A percentile compares a stretch with the other conserved stretches of the same genome.
Conservation (phyloP, 345 rosid species). For the Isatis tinctoria region DNA sequence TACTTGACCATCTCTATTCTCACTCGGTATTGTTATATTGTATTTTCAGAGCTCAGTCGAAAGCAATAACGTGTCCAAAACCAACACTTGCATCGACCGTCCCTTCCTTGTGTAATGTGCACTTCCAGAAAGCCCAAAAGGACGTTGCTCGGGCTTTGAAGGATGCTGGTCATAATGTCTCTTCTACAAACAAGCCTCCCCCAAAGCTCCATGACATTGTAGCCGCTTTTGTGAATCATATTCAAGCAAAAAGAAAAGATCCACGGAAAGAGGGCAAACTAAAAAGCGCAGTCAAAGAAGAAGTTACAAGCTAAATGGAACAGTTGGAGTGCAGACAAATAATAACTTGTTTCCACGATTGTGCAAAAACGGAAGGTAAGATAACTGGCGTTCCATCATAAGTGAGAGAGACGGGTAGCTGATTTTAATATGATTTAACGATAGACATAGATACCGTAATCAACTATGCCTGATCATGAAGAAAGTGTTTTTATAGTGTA, state of each 20-base stretch:
- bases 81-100: constrained; percentile 60
- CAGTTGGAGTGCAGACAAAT: background rate
- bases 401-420: background rate
- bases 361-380: constrained; percentile 15
- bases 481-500: background rate
- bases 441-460: background rate
- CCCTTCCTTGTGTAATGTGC: constrained; percentile 58
- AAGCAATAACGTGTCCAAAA: constrained; percentile 72
- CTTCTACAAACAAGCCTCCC: constrained; percentile 57
- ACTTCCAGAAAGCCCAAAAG: constrained; percentile 72
- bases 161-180: constrained; percentile 65
- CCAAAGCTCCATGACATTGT: constrained; percentile 71
- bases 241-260: constrained; percentile 67
- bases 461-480: background rate
- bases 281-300: constrained; percentile 39
- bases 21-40: background rate
- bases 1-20: background rate
- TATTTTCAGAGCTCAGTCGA: constrained; percentile 54
- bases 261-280: constrained; percentile 25
- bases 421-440: background rate
- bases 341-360: background rate
- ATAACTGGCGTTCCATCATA: background rate
- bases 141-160: constrained; percentile 60
- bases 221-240: constrained; percentile 63
- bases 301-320: constrained; percentile 22